Percentiles rank a stretch among this genome's conserved stretches.
These are phyloP conservation scores for Zymoseptoria passerinii DNA, from an alignment of 2,329 filamentous ascomycete genomes.

Conservation along the genomic window DNA sequence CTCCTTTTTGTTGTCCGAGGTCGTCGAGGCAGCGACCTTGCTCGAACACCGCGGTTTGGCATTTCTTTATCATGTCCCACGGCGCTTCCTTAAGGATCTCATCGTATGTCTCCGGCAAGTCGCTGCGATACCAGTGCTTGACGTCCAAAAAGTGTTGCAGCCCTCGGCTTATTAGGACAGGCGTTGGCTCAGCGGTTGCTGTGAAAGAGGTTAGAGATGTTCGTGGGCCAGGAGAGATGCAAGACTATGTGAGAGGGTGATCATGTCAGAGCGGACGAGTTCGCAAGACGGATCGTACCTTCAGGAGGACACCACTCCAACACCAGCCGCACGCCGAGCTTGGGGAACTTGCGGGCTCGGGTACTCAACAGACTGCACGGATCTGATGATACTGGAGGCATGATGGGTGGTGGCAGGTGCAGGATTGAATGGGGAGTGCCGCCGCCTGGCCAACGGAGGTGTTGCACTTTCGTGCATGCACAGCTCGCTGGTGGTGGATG, in stretches of 20 bases:
- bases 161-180: neutral
- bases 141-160: neutral
- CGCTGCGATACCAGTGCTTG: neutral
- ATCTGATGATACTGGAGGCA: neutral
- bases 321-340: neutral
- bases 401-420: neutral
- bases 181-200: slow-evolving; percentile 1
- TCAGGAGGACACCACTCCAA: neutral
- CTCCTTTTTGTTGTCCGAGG: neutral
- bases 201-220: neutral
- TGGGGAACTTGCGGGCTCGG: neutral
- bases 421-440: neutral
- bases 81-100: neutral
- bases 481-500: neutral
- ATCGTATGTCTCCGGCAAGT: neutral
- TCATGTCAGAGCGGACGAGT: neutral
- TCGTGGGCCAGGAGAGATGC: neutral
- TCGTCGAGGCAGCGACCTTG: neutral
- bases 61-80: neutral
- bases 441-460: neutral
- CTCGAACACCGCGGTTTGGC: neutral
- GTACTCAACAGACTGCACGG: neutral
- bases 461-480: neutral
- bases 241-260: slow-evolving; percentile 5
- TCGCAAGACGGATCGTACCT: neutral